A percentile compares a stretch with the other conserved stretches of the same genome.
Conservation (phyloP, 495 filamentous ascomycete species). For the Wilcoxina mikolae region DNA sequence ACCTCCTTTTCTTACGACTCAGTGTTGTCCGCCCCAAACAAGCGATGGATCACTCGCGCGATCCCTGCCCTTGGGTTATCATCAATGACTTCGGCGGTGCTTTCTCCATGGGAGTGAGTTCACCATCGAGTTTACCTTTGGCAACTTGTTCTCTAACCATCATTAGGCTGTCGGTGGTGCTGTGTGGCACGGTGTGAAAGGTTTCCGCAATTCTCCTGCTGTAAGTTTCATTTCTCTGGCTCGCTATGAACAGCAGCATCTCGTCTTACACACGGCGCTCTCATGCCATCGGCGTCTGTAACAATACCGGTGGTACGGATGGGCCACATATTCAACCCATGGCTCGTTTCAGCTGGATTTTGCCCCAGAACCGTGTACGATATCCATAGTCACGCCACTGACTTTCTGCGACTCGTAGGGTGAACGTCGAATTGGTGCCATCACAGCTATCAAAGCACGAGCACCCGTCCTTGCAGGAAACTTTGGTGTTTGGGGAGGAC, state of each 20-base stretch:
- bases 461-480: slow-evolving; percentile 93
- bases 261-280: too few relatives aligned
- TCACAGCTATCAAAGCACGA: slow-evolving; percentile 94
- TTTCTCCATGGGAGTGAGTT: slow-evolving; percentile 87
- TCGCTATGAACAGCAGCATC: too few relatives aligned
- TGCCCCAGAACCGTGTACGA: too few relatives aligned
- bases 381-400: not conserved
- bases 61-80: slow-evolving; percentile 92
- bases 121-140: slow-evolving; percentile 7
- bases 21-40: not conserved
- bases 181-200: slow-evolving; percentile 97
- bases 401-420: slow-evolving; percentile 44
- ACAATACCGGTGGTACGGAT: not conserved
- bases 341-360: too few relatives aligned
- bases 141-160: not conserved
- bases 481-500: slow-evolving; percentile 92
- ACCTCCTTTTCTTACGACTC: not conserved
- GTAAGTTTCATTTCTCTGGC: slow-evolving; percentile 27
- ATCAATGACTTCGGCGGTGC: slow-evolving; percentile 95
- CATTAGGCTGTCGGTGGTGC: slow-evolving; percentile 71
- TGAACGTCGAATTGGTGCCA: slow-evolving; percentile 83
- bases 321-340: not conserved
- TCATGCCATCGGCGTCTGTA: too few relatives aligned
- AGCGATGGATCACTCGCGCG: slow-evolving; percentile 63
- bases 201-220: slow-evolving; percentile 61